phyloP scores from a whole-genome alignment of 2,329 filamentous ascomycete genomes.

The Sclerotinia trifoliorum region DNA sequence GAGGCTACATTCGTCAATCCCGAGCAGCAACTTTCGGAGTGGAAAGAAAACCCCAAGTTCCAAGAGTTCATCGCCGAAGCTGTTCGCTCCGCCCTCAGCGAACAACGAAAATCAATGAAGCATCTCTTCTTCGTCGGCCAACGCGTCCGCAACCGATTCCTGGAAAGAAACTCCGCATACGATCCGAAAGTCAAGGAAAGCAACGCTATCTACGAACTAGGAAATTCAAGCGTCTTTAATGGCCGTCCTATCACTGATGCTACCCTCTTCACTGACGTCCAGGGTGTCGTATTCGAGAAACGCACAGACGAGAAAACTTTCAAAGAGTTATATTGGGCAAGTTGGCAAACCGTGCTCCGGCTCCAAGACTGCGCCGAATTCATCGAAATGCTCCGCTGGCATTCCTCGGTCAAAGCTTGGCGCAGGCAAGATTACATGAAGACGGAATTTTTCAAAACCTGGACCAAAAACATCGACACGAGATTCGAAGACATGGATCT shows the following conservation, averaged over 20 bases:
- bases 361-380: conserved; percentile 22
- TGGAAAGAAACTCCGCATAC: conserved; percentile 16
- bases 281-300: conserved; percentile 18
- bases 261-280: conserved; percentile 19
- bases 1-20: conserved; percentile 17
- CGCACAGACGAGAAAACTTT: conserved; percentile 21
- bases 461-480: conserved; percentile 20
- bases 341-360: conserved; percentile 17
- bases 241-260: conserved; percentile 22
- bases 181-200: conserved; percentile 19
- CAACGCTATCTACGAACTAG: conserved; percentile 17
- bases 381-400: conserved; percentile 22
- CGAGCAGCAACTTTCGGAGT: conserved; percentile 4
- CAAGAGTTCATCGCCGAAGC: conserved; percentile 18
- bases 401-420: conserved; percentile 22
- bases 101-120: conserved; percentile 22
- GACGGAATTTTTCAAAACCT: conserved; percentile 20
- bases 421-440: conserved; percentile 19
- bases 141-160: conserved; percentile 21
- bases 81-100: conserved; percentile 15
- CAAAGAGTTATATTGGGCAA: conserved; percentile 21
- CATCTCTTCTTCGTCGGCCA: conserved; percentile 22
- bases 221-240: conserved; percentile 22
- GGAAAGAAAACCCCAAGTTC: conserved; percentile 19
- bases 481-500: conserved; percentile 22